phyloP scores from a whole-genome alignment of 257 asterid genomes.

The Solanum rostratum region DNA sequence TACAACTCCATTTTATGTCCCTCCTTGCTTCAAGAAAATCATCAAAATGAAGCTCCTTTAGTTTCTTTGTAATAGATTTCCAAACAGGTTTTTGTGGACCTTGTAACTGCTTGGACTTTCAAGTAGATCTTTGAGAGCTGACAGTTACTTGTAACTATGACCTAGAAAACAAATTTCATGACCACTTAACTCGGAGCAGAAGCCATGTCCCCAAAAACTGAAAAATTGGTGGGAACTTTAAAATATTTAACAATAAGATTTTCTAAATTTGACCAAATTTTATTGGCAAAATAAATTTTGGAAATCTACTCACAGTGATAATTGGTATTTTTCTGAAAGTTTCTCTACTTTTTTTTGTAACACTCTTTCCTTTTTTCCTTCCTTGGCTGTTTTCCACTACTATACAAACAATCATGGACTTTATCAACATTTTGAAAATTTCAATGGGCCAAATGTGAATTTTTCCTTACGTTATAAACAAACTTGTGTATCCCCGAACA shows the following conservation, averaged over 20 bases:
- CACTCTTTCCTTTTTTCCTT: not conserved
- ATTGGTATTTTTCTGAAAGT: not conserved
- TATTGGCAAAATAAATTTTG: not conserved
- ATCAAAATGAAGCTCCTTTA: not conserved
- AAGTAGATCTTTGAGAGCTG: not conserved
- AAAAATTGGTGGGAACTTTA: not conserved
- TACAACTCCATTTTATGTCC: not conserved
- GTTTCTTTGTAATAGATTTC: not conserved
- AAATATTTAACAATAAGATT: not conserved
- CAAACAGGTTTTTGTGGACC: not conserved
- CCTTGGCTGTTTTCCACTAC: not conserved
- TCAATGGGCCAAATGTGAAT: constrained; percentile 5
- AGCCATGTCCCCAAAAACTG: not conserved
- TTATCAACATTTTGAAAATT: not conserved
- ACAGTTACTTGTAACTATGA: not conserved
- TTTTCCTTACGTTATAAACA: not conserved
- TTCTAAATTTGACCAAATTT: not conserved
- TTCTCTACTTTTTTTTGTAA: not conserved
- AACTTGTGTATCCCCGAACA: constrained; percentile 1
- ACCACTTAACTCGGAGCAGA: not conserved
- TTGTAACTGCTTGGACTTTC: not conserved
- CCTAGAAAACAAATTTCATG: not conserved
- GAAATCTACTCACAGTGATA: not conserved
- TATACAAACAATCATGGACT: not conserved
- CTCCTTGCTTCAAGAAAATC: not conserved